Base-by-base conservation (phyloP, 306 rosid genomes). In the Sechiopsis laciniata region DNA sequence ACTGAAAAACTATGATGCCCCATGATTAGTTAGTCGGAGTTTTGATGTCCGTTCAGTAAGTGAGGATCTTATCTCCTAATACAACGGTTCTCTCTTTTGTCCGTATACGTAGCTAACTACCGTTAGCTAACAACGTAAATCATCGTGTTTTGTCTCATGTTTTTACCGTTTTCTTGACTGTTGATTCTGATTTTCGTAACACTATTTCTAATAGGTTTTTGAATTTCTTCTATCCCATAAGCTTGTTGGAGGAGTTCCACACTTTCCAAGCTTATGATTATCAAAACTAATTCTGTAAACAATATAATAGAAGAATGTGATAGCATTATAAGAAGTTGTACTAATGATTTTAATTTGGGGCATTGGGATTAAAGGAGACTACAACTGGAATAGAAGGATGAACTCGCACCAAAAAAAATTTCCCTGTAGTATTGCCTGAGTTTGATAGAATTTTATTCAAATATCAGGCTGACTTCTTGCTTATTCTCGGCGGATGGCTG, bases 331-430 rank as follows among this genome's bases (percentile, higher is more conserved):
- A 5, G 20, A 22, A 52, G 59, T 42, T 8, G 48, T 9, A 24
- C n/a, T 15, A 26, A 52, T 24, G 13, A 70, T 51, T 24, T 52
- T 76, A 53, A 64, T 74, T 70, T 70, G 78, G 66, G 72, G 77
- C 61, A 66, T 76, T 77, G 74, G 24, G 53, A 55, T 73, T 53
- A 61, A 65, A 70, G 73, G 76, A 80, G 74, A 77, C 50, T 76
- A 17, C 65, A 60, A 77, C 70, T 79, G 21, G 71, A 59, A 68
- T 76, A 71, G 74, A 71, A 46, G 80, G 77, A 78, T 71, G 71
- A 64, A 24, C 32, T 73, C 45, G 46, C 77, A 77, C 78, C 74
- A 62, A 59, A 10, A 19, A 29, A 59, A 50, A 50, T 21, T 46
- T 14, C 19, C 19, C 19, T 52, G 55, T 6, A 15, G 14, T 48